Evolutionary conservation across 2,329 filamentous ascomycete genomes (phyloP), one percentile per base, ranked within the genome.

Genomic region (Neurospora sp.): DNA sequence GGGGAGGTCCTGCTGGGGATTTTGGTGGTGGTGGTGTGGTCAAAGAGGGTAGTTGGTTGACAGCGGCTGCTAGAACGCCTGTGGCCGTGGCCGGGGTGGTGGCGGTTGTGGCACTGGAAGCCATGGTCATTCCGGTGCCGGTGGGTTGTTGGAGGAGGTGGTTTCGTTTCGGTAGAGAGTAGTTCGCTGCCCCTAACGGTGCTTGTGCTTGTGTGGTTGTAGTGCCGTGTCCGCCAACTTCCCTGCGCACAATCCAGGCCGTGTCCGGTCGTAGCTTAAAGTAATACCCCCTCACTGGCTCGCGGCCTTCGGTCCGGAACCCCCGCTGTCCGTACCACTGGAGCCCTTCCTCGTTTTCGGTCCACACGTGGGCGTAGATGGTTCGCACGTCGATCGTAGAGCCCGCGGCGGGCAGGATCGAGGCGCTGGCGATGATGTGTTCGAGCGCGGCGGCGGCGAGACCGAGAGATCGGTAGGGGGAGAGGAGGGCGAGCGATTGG

Each of bases 301-400:
- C 77, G 13, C 73, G 75, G 15, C 80, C 82, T 67, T 84, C 81
- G 68, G 81, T 81, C 70, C 76, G 75, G 76, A 91, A 91, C 2
- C 87, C 87, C 10, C 87, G 83, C 33, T 82, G 81, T 39, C 80
- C 75, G 78, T 91, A 91, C 89, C 89, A 91, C 70, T 81, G 81
- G 72, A 90, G 78, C 0, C 84, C 89, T 23, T 90, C 88, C 2
- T 85, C 83, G 76, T 90, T 90, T 71, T 88, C 84, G 11, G 88
- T 89, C 89, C 89, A 91, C 17, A 91, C 89, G 77, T 91, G 89
- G 4, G 89, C 89, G 73, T 87, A 90, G 17, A 89, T 80, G 62
- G 81, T 75, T 42, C 74, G 74, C 40, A 84, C 81, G 67, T 82
- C 76, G 72, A 82, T 77, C 17, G 73, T 78, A 4, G 79, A 79